These are phyloP conservation scores for Linanthus parryae DNA, from an alignment of 148 eudicot genomes.

Conservation along the genomic window DNA sequence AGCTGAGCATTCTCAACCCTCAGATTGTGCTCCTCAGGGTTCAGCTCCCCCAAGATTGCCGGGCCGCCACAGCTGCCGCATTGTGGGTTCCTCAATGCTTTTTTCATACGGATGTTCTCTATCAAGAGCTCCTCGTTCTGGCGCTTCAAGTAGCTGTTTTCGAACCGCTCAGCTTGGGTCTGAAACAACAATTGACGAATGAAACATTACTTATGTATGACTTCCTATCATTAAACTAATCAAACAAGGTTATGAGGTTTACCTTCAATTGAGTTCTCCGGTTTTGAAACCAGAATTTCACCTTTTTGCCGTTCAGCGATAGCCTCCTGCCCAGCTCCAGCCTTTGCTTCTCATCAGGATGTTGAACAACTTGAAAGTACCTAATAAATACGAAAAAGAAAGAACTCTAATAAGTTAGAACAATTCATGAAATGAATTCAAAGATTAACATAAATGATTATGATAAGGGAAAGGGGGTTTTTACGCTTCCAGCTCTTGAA, in stretches of 20 bases:
- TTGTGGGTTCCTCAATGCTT: conserved; percentile 45
- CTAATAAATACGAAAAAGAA: conserved; percentile 20
- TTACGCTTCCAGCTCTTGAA: conserved; percentile 83
- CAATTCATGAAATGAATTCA: too few relatives aligned
- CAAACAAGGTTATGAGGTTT: conserved; percentile 11
- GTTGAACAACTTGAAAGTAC: conserved; percentile 62
- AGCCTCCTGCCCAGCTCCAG: conserved; percentile 61
- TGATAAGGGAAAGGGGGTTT: conserved; percentile 3
- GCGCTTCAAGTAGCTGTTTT: conserved; percentile 48
- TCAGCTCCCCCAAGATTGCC: conserved; percentile 33
- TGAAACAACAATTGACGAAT: conserved; percentile 17
- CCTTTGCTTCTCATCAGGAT: conserved; percentile 79
- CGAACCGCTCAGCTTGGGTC: conserved; percentile 62
- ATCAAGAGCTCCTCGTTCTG: conserved; percentile 50
- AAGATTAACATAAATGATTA: too few relatives aligned
- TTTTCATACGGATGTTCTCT: conserved; percentile 58
- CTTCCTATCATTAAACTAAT: background rate
- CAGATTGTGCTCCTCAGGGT: conserved; percentile 39
- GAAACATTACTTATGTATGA: background rate
- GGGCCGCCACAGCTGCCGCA: conserved; percentile 60
- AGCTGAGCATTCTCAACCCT: conserved; percentile 56
- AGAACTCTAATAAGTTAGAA: background rate
- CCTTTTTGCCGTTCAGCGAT: conserved; percentile 51
- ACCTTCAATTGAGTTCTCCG: conserved; percentile 90
- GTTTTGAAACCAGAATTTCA: conserved; percentile 95